Conservation (phyloP, 2,329 filamentous ascomycete species). For the Paracoccidioides lutzii region DNA sequence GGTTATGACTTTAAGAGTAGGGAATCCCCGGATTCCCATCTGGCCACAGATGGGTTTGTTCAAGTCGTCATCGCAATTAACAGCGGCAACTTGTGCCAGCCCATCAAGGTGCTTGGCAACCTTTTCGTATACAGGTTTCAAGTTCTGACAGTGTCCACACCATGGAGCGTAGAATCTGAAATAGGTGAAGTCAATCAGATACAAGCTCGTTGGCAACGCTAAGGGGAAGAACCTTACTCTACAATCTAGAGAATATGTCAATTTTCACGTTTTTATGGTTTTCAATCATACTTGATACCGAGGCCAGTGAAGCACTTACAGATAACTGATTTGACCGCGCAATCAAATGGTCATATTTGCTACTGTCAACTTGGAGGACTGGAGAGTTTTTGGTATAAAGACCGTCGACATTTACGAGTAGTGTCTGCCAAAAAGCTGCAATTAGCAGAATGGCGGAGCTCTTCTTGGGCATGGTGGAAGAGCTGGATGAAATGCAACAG, state of each 20-base stretch:
- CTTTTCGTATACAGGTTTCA: constrained; percentile 93
- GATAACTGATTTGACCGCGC: constrained; percentile 83
- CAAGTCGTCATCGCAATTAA: constrained; percentile 85
- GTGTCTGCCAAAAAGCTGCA: constrained; percentile 50
- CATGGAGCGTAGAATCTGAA: constrained; percentile 91
- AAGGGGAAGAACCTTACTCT: constrained; percentile 31
- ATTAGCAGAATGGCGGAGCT: constrained; percentile 38
- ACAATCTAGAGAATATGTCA: constrained; percentile 32
- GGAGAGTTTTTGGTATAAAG: constrained; percentile 79
- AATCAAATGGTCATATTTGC: constrained; percentile 71
- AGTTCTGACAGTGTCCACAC: constrained; percentile 94
- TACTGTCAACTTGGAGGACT: constrained; percentile 68
- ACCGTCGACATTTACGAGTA: constrained; percentile 50
- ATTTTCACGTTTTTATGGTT: not conserved
- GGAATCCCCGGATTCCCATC: constrained; percentile 88
- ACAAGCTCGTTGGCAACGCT: not conserved
- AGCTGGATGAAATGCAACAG: not conserved
- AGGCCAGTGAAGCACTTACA: constrained; percentile 40
- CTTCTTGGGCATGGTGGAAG: constrained; percentile 19
- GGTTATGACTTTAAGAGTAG: constrained; percentile 84
- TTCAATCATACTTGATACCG: not conserved
- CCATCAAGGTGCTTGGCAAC: constrained; percentile 80
- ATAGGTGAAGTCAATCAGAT: not conserved
- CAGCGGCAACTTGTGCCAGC: constrained; percentile 81
- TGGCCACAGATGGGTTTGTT: constrained; percentile 80